Conservation (phyloP, 1,139 yeast species). For the Magnusiomyces ingens region DNA sequence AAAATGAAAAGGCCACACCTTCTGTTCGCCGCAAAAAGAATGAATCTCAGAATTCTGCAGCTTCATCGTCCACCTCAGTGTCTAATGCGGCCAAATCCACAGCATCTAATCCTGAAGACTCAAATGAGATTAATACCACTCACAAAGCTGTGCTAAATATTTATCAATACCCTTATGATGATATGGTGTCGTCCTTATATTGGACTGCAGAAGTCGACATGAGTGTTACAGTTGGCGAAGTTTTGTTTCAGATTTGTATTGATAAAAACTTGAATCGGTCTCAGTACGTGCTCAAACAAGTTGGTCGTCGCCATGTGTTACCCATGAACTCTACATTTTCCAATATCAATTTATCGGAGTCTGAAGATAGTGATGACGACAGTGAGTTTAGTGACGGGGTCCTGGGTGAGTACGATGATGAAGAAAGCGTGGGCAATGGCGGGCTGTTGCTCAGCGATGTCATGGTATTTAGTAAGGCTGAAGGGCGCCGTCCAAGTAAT, state of each 20-base stretch:
- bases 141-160: slow-evolving; percentile 21
- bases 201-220: slow-evolving; percentile 25
- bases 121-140: slow-evolving; percentile 4
- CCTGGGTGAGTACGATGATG: slow-evolving; percentile 4
- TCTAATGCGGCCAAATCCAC: background rate
- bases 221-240: slow-evolving; percentile 23
- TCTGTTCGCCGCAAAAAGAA: slow-evolving; percentile 9
- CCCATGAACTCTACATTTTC: slow-evolving; percentile 8
- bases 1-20: slow-evolving; percentile 34
- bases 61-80: background rate
- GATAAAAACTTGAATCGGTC: slow-evolving; percentile 31
- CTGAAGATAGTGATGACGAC: slow-evolving; percentile 5
- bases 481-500: background rate
- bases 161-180: slow-evolving; percentile 33
- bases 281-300: slow-evolving; percentile 32
- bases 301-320: slow-evolving; percentile 24
- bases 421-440: background rate
- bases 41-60: slow-evolving; percentile 6
- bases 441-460: background rate
- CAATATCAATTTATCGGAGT: slow-evolving; percentile 1
- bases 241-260: slow-evolving; percentile 31
- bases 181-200: slow-evolving; percentile 28
- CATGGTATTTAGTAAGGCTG: background rate
- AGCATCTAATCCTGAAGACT: slow-evolving; percentile 7
- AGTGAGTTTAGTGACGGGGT: background rate